phyloP scores from a whole-genome alignment of 2,329 filamentous ascomycete genomes.

The Arthrobotrys sinensis region DNA sequence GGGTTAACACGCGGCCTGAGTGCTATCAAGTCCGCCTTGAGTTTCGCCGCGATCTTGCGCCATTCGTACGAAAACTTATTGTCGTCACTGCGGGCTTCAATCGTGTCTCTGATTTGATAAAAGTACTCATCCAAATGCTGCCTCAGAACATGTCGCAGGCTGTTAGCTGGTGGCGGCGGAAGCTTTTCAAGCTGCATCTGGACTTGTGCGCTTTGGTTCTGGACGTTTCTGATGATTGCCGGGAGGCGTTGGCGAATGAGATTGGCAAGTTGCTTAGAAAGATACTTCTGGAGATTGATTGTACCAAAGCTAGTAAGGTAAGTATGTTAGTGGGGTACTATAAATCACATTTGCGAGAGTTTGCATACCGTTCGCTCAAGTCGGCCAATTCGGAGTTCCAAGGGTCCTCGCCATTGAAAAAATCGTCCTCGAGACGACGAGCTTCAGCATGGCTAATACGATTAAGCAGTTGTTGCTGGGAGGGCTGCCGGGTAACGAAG shows the following conservation, averaged over 20 bases:
- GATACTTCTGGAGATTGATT: slow-evolving; percentile 47
- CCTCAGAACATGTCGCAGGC: slow-evolving; percentile 62
- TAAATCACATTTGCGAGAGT: slow-evolving; percentile 20
- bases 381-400: slow-evolving; percentile 63
- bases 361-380: slow-evolving; percentile 62
- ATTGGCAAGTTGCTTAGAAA: slow-evolving; percentile 49
- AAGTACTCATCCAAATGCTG: slow-evolving; percentile 62
- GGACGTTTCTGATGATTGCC: slow-evolving; percentile 62
- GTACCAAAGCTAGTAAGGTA: slow-evolving; percentile 39
- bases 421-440: slow-evolving; percentile 62
- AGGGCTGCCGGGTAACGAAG: slow-evolving; percentile 64
- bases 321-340: not conserved
- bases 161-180: slow-evolving; percentile 63
- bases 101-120: slow-evolving; percentile 47
- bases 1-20: slow-evolving; percentile 61
- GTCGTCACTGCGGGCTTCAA: slow-evolving; percentile 61
- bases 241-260: slow-evolving; percentile 61
- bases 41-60: slow-evolving; percentile 54
- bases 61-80: slow-evolving; percentile 64
- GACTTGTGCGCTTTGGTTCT: slow-evolving; percentile 61
- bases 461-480: slow-evolving; percentile 62
- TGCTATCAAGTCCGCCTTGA: slow-evolving; percentile 56
- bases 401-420: slow-evolving; percentile 63
- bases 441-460: slow-evolving; percentile 62
- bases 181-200: slow-evolving; percentile 61